phyloP scores from a whole-genome alignment of 140 eudicot genomes.

The Cichorium intybus region DNA sequence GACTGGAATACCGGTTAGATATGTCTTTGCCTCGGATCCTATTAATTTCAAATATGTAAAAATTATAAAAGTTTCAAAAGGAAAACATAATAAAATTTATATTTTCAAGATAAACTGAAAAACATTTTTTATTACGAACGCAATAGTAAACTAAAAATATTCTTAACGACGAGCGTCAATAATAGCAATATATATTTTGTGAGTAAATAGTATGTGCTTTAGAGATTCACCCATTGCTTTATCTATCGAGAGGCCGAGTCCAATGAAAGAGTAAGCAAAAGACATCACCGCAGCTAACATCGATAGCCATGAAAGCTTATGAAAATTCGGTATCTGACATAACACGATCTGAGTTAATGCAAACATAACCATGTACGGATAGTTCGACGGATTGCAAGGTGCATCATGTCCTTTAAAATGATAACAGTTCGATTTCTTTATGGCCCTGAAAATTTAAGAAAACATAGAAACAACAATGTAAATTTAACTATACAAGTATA shows the following conservation, averaged over 20 bases:
- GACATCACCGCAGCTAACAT: conserved; percentile 85
- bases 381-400: conserved; percentile 41
- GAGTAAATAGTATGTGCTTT: background rate
- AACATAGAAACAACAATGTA: background rate
- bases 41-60: background rate
- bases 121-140: no score
- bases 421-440: conserved; percentile 65
- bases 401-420: conserved; percentile 54
- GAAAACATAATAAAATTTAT: background rate
- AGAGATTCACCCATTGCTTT: conserved; percentile 36
- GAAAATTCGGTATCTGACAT: conserved; percentile 75
- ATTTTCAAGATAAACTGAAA: background rate
- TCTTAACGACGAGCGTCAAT: conserved; percentile 3
- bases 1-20: conserved; percentile 60
- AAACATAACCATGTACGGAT: conserved; percentile 60
- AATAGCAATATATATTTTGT: no score
- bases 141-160: background rate
- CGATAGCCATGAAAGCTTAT: conserved; percentile 79
- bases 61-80: background rate
- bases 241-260: conserved; percentile 80
- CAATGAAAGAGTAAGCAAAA: conserved; percentile 74
- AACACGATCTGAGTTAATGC: conserved; percentile 54
- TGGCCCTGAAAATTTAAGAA: conserved; percentile 51
- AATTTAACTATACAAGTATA: background rate
- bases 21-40: conserved; percentile 38